Evolutionary conservation across 805 yeast genomes (phyloP), one percentile per base, ranked within the genome.

Genomic region (Candida boidinii): DNA sequence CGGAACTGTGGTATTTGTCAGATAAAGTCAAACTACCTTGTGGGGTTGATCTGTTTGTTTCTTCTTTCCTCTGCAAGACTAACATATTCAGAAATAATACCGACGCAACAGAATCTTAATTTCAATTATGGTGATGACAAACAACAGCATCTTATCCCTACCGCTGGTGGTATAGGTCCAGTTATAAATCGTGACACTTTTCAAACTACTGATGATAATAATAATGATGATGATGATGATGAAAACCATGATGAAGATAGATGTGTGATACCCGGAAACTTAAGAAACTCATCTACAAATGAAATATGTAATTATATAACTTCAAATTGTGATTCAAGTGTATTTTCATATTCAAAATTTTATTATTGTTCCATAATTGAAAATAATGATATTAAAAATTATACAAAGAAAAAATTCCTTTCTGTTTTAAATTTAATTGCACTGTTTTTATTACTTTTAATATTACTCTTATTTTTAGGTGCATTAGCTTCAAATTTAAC

Each of bases 401-500:
- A n/a, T n/a, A n/a, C n/a, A n/a, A n/a, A n/a, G n/a, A n/a, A n/a
- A 31, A 33, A 4, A 15, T 41, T 11, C 35, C 44, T 2, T 20
- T 13, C 4, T 33, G 35, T 31, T 8, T 41, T 10, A 10, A 41
- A 21, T 19, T 33, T 31, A 6, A 8, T 31, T 3, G 37, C 32
- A 4, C 33, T 44, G 4, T n/a, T 45, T 2, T 7, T 40, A 3
- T 23, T 45, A 4, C 33, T 50, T n/a, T 30, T 66, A 1, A 43
- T 67, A 2, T 54, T 79, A 17, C 82, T 87, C 43, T 57, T 74
- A 18, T 58, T 75, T 0, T 64, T 90, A 35, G 95, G 95, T 0
- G 53, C 79, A 8, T 72, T 92, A 2, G 94, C 96, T 1, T 79
- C 90, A 3, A 87, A 82, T 51, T 84, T 68, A 47, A 56, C 90